Evolutionary conservation across 352 stramenopile genomes (phyloP).

Genomic region (Stramenopiles sp.): DNA sequence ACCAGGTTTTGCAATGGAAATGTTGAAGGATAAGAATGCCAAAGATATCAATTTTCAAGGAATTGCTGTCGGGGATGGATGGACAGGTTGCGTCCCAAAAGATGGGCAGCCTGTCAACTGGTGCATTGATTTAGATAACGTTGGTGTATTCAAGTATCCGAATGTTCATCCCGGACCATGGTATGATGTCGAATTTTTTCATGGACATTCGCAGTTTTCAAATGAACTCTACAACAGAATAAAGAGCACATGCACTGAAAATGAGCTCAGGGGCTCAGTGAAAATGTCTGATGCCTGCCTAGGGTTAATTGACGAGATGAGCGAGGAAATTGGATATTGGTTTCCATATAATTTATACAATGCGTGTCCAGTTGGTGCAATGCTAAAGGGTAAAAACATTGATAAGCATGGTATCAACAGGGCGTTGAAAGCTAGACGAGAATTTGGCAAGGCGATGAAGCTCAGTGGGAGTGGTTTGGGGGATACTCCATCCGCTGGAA

Average conservation of each 20-base stretch:
- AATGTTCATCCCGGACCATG: not conserved
- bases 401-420: not conserved
- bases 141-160: not conserved
- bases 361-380: not conserved
- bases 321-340: not conserved
- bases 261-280: not conserved
- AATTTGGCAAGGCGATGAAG: not conserved
- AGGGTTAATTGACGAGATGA: not conserved
- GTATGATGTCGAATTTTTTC: not conserved
- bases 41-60: constrained; percentile 36
- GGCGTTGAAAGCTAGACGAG: not conserved
- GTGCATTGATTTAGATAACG: not conserved
- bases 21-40: constrained; percentile 34
- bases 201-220: not conserved
- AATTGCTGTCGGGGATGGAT: constrained; percentile 52
- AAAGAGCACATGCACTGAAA: not conserved
- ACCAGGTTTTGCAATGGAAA: constrained; percentile 50
- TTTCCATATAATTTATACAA: not conserved
- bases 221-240: not conserved
- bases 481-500: not conserved
- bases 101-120: not conserved
- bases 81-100: not conserved
- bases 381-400: not conserved
- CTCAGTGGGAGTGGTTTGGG: not conserved
- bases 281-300: not conserved